phyloP scores from a whole-genome alignment of 176 grass and related monocot species.

The sorghum (Sorghum bicolor) region Sorghum_bicolor_NCBIv3 NC_012875.2:11446001-11446500 shows the following conservation, averaged over 20 bases:
- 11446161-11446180: constrained; percentile 88
- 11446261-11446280: neutral
- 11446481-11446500: neutral
- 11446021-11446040: constrained; percentile 48
- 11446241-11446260: constrained; percentile 1
- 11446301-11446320: constrained; percentile 16
- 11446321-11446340: neutral
- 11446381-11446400: neutral
- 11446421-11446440: neutral
- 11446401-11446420: neutral
- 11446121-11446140: constrained; percentile 96
- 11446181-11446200: constrained; percentile 91
- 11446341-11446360: neutral
- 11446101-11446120: constrained; percentile 71
- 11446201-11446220: constrained; percentile 74
- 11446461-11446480: neutral
- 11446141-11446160: constrained; percentile 86
- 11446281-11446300: constrained; percentile 16
- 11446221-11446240: constrained; percentile 3
- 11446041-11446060: constrained; percentile 82
- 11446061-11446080: constrained; percentile 81
- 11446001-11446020: constrained; percentile 59
- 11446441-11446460: constrained; percentile 1
- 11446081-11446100: constrained; percentile 96
- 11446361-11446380: neutral